A percentile compares a stretch with the other conserved stretches of the same genome.
These are phyloP conservation scores for Solanum lignicaule DNA, from an alignment of 257 asterid genomes.

Conservation along the genomic window DNA sequence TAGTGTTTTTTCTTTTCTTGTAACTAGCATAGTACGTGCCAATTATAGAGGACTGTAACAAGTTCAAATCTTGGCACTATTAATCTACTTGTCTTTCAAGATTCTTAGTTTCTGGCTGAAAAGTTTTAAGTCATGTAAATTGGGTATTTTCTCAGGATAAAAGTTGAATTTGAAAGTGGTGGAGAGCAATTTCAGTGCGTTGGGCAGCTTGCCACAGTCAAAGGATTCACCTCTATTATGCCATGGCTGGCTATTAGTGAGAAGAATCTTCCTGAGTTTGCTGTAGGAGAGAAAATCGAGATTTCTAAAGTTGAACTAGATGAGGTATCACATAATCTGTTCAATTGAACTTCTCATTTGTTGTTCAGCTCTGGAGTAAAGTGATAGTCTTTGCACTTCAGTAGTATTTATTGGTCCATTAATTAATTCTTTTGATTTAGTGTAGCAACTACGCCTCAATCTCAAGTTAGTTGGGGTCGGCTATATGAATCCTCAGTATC, in stretches of 20 bases:
- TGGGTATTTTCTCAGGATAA: constrained; percentile 35
- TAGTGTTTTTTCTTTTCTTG: neutral
- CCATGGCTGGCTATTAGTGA: constrained; percentile 84
- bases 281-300: constrained; percentile 50
- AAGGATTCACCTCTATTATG: constrained; percentile 83
- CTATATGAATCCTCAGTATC: neutral
- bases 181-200: constrained; percentile 64
- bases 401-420: neutral
- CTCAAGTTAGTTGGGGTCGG: neutral
- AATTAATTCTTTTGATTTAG: neutral
- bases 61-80: neutral
- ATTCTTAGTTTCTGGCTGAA: neutral
- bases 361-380: neutral
- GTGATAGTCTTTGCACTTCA: neutral
- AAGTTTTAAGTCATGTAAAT: neutral
- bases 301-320: constrained; percentile 55
- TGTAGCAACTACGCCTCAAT: neutral
- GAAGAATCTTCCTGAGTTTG: constrained; percentile 64
- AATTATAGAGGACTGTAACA: neutral
- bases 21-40: neutral
- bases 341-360: neutral
- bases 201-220: constrained; percentile 54
- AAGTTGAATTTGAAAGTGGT: constrained; percentile 58
- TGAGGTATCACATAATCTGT: constrained; percentile 33
- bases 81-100: neutral